phyloP scores from a whole-genome alignment of 164 flowering plant genomes.

The Malania oleifera region DNA sequence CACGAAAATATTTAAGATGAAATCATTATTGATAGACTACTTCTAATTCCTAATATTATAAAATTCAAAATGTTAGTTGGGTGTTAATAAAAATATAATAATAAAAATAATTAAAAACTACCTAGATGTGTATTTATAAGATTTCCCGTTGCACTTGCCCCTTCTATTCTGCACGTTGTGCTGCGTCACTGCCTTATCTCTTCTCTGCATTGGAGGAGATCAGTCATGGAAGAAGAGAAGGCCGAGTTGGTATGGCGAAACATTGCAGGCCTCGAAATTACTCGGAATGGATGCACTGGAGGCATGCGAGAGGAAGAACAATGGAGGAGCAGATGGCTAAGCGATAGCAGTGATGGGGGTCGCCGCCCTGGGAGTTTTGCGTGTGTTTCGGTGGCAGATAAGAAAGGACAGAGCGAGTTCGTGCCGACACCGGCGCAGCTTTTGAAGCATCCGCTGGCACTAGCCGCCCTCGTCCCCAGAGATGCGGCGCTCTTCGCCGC shows the following conservation, averaged over 20 bases:
- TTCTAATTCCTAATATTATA: too few relatives aligned
- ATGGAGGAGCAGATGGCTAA: conserved; percentile 8
- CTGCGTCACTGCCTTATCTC: conserved; percentile 17
- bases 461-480: conserved; percentile 59
- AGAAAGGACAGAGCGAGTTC: conserved; percentile 35
- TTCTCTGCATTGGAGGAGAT: not conserved
- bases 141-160: too few relatives aligned
- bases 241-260: conserved; percentile 29
- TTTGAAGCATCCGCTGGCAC: conserved; percentile 72
- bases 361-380: conserved; percentile 45
- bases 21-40: too few relatives aligned
- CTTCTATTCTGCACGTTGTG: conserved; percentile 1
- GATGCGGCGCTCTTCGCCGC: conserved; percentile 78
- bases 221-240: conserved; percentile 28
- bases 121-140: too few relatives aligned
- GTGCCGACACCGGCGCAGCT: conserved; percentile 51
- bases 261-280: conserved; percentile 27
- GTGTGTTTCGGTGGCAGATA: conserved; percentile 37
- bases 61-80: too few relatives aligned
- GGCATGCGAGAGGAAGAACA: not conserved
- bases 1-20: too few relatives aligned
- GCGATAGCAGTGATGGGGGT: conserved; percentile 12
- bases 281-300: conserved; percentile 3
- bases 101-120: too few relatives aligned
- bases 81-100: too few relatives aligned